These are phyloP conservation scores for Aspergillus flavus DNA, from an alignment of 2,329 filamentous ascomycete genomes.

Conservation along the genomic window DNA sequence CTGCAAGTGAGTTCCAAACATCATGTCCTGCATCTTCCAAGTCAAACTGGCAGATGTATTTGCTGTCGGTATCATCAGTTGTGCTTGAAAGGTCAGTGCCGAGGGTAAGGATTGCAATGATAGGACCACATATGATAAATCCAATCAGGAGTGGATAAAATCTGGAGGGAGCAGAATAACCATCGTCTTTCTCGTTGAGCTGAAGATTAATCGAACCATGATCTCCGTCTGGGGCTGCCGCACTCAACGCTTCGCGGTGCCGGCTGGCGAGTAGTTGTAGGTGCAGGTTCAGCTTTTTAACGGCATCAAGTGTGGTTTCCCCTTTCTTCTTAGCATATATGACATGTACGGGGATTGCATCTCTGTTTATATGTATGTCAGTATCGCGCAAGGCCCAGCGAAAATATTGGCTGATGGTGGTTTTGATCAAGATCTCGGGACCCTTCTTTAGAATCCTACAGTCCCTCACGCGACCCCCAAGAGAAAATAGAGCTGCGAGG, in stretches of 20 bases:
- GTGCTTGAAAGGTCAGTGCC: conserved; percentile 41
- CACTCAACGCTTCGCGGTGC: conserved; percentile 40
- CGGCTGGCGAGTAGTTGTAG: conserved; percentile 47
- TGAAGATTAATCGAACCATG: not conserved
- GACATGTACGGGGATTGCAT: conserved; percentile 49
- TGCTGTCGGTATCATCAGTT: conserved; percentile 21
- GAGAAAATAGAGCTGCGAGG: conserved; percentile 51
- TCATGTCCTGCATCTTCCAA: conserved; percentile 56
- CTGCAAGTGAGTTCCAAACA: conserved; percentile 62
- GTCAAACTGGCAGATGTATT: conserved; percentile 56
- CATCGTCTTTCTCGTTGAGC: not conserved
- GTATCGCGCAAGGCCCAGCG: conserved; percentile 58
- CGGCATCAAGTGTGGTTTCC: conserved; percentile 43
- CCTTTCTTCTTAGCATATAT: conserved; percentile 45
- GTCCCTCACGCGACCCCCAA: conserved; percentile 57
- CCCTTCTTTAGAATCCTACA: conserved; percentile 42
- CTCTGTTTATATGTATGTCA: conserved; percentile 38
- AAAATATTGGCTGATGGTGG: conserved; percentile 51
- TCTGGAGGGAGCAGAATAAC: conserved; percentile 15
- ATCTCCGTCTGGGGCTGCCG: not conserved
- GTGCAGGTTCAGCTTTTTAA: conserved; percentile 47
- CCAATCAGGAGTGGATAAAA: conserved; percentile 56
- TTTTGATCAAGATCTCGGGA: conserved; percentile 42
- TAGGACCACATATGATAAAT: conserved; percentile 55
- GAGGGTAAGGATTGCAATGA: conserved; percentile 57